Base-by-base conservation (phyloP, 345 rosid genomes). In the Gossypium longicalyx region DNA sequence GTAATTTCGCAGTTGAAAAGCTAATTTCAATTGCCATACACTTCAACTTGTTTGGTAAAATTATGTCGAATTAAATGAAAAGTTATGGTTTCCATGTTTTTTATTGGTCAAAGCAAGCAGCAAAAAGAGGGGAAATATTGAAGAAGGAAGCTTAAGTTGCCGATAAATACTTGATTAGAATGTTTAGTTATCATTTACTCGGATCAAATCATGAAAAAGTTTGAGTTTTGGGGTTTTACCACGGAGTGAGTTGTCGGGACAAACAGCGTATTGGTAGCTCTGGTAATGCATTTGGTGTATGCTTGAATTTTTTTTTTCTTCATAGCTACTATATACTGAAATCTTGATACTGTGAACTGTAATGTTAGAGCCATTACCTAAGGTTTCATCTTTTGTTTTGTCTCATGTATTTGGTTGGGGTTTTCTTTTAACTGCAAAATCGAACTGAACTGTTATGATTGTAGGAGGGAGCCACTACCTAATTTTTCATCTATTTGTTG, bases 1-100 rank as follows among this genome's bases (percentile, higher is more conserved):
- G 80, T 73, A 77, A 77, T 77, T 71, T 75, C 64, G 78, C 48
- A 47, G 34, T 74, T 74, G 76, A 69, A 68, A 80, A 81, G 62
- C 83, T 79, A 63, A 75, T 67, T 64, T 25, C 70, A 79, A 80
- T 53, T 66, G 20, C 29, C 20, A 25, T 68, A 8, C 54, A 25
- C 27, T 48, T 67, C 45, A 16, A 29, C 22, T 69, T 27, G 23
- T 16, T 27, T 27, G 15, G 58, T 49, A 23, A 45, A 25, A 22
- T 19, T 19, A 27, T 19, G 19, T 56, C 44, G 47, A 56, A 34
- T 23, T 57, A 9, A 25, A 63, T 74, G 70, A 63, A 8, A 41
- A 56, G 8, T 25, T 77, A 25, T 56, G 7, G 41, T 48, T 71
- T 71, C 49, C 49, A 3, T 34, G 34, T 41, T 8, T 38, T 4